Percentiles rank a stretch among this genome's conserved stretches.
Evolutionary conservation across 2,329 filamentous ascomycete species (phyloP).

Genomic region (Colletotrichum orbiculare): DNA sequence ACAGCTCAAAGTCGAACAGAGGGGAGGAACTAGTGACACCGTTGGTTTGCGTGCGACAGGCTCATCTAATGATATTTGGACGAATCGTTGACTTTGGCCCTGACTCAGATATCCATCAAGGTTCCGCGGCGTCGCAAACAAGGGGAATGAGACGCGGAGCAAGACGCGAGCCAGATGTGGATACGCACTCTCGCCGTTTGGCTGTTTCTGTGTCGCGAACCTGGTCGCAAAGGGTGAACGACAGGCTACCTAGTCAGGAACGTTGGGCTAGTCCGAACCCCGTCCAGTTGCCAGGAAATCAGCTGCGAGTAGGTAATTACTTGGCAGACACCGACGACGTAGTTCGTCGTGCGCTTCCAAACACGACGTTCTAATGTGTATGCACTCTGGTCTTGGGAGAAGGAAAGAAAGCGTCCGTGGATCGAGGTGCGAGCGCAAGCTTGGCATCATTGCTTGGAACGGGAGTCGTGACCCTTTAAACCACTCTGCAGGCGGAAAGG

Average conservation of each 20-base stretch:
- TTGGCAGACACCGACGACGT: conserved; percentile 8
- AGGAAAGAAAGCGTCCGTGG: conserved; percentile 10
- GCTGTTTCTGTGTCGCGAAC: conserved; percentile 16
- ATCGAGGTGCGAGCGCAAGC: conserved; percentile 7
- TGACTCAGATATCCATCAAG: conserved; percentile 36
- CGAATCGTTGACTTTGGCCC: conserved; percentile 20
- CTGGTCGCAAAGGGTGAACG: neutral
- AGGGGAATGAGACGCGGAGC: conserved; percentile 7
- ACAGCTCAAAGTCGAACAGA: conserved; percentile 8
- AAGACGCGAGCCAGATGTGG: conserved; percentile 10
- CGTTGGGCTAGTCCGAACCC: too few relatives aligned
- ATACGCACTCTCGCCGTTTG: conserved; percentile 9
- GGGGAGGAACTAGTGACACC: neutral
- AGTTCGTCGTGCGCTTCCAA: conserved; percentile 3
- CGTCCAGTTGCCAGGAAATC: too few relatives aligned
- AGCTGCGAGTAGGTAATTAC: too few relatives aligned
- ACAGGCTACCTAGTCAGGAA: too few relatives aligned
- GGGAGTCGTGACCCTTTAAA: conserved; percentile 13
- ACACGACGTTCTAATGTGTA: neutral
- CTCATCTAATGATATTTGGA: conserved; percentile 24
- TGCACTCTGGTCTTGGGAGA: conserved; percentile 10
- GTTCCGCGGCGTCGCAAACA: conserved; percentile 24
- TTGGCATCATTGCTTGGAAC: conserved; percentile 7
- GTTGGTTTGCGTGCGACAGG: conserved; percentile 22
- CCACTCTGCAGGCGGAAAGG: neutral